These are phyloP conservation scores for Elymus sibiricus DNA, from an alignment of 176 grass and related monocot genomes.

Conservation along the genomic window DNA sequence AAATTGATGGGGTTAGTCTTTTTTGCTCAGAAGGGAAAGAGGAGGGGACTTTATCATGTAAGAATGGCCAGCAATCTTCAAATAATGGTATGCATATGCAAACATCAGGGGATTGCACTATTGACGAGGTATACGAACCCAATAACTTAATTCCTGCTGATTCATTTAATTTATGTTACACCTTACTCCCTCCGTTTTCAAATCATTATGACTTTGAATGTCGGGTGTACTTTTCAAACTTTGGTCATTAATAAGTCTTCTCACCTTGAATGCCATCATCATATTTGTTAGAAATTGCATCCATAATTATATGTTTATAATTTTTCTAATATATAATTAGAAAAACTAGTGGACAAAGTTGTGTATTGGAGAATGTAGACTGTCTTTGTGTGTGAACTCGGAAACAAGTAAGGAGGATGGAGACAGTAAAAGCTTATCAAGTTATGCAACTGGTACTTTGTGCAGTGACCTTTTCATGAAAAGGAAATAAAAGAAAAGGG, in stretches of 20 bases:
- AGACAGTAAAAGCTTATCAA: not conserved
- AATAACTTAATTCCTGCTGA: constrained; percentile 8
- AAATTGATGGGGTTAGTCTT: constrained; percentile 27
- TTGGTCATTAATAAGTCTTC: not conserved
- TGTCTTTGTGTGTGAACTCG: not conserved
- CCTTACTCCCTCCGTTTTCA: not conserved
- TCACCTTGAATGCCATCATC: not conserved
- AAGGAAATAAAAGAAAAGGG: not conserved
- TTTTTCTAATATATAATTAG: not conserved
- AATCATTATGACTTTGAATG: not conserved
- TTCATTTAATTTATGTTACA: constrained; percentile 21
- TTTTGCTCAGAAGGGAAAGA: constrained; percentile 22
- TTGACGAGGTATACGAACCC: constrained; percentile 34
- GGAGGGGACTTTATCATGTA: constrained; percentile 19
- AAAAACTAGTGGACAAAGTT: constrained; percentile 5
- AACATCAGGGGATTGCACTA: not conserved
- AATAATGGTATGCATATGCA: constrained; percentile 9
- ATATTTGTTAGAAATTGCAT: not conserved
- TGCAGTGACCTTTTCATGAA: not conserved
- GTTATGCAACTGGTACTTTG: not conserved
- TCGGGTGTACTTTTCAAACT: not conserved
- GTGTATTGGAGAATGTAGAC: not conserved
- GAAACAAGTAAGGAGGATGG: constrained; percentile 12
- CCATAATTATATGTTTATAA: constrained; percentile 2
- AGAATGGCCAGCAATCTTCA: constrained; percentile 27